phyloP scores from a whole-genome alignment of 2,329 filamentous ascomycete species.

The Sclerotinia glacialis region DNA sequence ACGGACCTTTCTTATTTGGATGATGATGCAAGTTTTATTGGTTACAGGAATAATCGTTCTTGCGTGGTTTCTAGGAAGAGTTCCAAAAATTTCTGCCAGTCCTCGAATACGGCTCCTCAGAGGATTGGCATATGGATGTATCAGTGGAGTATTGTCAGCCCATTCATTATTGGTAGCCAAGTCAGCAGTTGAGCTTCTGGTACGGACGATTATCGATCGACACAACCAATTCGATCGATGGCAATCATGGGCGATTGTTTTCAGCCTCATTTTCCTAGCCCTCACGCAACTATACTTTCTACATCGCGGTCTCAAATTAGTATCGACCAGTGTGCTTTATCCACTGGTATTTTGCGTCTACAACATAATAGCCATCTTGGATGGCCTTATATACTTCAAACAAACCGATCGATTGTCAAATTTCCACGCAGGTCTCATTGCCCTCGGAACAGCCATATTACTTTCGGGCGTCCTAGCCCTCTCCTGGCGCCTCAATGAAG shows the following conservation, averaged over 20 bases:
- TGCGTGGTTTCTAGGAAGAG: conserved; percentile 54
- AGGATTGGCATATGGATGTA: conserved; percentile 82
- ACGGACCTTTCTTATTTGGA: conserved; percentile 81
- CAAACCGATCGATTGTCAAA: conserved; percentile 78
- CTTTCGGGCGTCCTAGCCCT: conserved; percentile 85
- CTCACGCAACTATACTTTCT: conserved; percentile 93
- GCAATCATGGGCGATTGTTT: conserved; percentile 89
- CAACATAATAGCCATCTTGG: conserved; percentile 97
- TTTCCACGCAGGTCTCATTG: conserved; percentile 75
- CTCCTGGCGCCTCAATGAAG: conserved; percentile 88
- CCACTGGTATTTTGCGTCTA: conserved; percentile 98
- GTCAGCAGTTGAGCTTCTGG: conserved; percentile 90
- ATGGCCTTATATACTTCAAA: conserved; percentile 94
- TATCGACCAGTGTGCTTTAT: conserved; percentile 93
- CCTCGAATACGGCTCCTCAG: conserved; percentile 70
- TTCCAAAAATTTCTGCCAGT: conserved; percentile 56
- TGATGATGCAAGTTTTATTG: conserved; percentile 72
- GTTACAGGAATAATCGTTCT: conserved; percentile 65
- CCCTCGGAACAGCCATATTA: conserved; percentile 81
- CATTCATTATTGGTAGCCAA: conserved; percentile 93
- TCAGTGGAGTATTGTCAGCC: conserved; percentile 90
- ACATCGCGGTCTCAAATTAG: conserved; percentile 87
- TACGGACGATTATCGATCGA: conserved; percentile 79
- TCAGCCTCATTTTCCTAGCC: conserved; percentile 76
- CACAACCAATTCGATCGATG: conserved; percentile 93